Conservation (phyloP, 768 basidiomycete species). For the Mycena olivaceomarginata region DNA sequence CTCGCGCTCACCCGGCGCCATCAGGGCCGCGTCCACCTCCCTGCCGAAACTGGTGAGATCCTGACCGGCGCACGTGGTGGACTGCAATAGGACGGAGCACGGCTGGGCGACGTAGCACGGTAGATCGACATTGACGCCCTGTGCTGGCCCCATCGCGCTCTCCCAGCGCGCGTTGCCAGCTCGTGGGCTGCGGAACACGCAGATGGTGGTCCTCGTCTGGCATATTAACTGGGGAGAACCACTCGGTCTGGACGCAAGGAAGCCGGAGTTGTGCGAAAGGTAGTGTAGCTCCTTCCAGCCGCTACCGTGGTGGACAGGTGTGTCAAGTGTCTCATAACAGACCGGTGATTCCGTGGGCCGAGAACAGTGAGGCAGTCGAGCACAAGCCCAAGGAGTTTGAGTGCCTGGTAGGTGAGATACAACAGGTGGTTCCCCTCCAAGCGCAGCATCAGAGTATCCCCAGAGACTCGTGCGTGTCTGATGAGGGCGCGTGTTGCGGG, state of each 20-base stretch:
- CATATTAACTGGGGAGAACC: background rate
- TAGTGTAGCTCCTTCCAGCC: too few relatives aligned
- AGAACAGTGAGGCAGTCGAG: slow-evolving; percentile 29
- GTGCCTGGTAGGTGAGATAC: slow-evolving; percentile 20
- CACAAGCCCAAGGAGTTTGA: slow-evolving; percentile 30
- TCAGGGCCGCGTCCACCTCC: slow-evolving; percentile 4
- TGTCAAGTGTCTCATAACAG: too few relatives aligned
- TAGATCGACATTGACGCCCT: slow-evolving; percentile 13
- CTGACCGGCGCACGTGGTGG: slow-evolving; percentile 3
- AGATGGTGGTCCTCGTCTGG: background rate
- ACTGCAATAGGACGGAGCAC: slow-evolving; percentile 11
- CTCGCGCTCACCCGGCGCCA: slow-evolving; percentile 13
- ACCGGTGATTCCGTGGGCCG: background rate
- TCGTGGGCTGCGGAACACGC: slow-evolving; percentile 18
- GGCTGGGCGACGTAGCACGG: background rate
- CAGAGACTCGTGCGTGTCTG: slow-evolving; percentile 16
- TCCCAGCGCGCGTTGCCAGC: slow-evolving; percentile 18
- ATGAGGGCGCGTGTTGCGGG: slow-evolving; percentile 1
- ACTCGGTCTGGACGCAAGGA: slow-evolving; percentile 15
- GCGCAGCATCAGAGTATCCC: slow-evolving; percentile 9
- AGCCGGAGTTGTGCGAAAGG: slow-evolving; percentile 4
- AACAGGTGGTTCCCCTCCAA: background rate
- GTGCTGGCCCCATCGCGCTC: slow-evolving; percentile 10
- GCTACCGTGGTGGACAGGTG: too few relatives aligned
- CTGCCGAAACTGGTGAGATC: background rate